These are phyloP conservation scores for Cerioporus squamosus DNA, from an alignment of 1,284 basidiomycete species.

Conservation along the genomic window DNA sequence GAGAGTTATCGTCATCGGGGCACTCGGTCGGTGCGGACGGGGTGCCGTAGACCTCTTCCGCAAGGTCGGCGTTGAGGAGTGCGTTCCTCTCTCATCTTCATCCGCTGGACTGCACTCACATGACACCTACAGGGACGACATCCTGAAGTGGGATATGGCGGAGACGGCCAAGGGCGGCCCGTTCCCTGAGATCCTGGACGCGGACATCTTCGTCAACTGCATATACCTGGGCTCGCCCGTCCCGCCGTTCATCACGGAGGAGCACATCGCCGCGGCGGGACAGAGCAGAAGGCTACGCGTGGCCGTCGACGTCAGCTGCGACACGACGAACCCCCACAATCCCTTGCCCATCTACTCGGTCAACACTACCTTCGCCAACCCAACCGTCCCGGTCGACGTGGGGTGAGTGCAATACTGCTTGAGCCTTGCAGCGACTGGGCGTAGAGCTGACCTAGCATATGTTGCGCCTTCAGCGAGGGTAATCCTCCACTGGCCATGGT, in stretches of 20 bases:
- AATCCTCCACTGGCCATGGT: conserved; percentile 81
- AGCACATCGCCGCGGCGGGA: conserved; percentile 79
- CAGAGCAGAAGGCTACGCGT: conserved; percentile 73
- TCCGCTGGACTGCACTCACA: conserved; percentile 2
- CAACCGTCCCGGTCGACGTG: conserved; percentile 88
- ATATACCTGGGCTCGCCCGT: conserved; percentile 95
- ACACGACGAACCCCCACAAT: conserved; percentile 99
- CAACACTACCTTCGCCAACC: conserved; percentile 95
- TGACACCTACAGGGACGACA: conserved; percentile 77
- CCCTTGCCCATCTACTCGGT: conserved; percentile 95
- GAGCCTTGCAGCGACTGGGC: background rate
- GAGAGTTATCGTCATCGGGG: conserved; percentile 94
- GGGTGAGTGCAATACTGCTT: conserved; percentile 58
- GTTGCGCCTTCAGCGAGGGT: conserved; percentile 44
- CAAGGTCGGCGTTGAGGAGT: conserved; percentile 93
- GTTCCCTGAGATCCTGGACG: conserved; percentile 94
- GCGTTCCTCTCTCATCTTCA: conserved; percentile 32
- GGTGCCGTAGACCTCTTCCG: conserved; percentile 95
- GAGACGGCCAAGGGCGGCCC: conserved; percentile 98
- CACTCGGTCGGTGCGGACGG: conserved; percentile 93
- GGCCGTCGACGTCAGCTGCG: conserved; percentile 98
- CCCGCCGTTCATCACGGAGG: conserved; percentile 84
- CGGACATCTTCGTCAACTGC: conserved; percentile 99
- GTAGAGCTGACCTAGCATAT: no score
- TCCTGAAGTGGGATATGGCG: conserved; percentile 96